Evolutionary conservation across 1,284 basidiomycete species (phyloP), one percentile per base, ranked within the genome.

Genomic region (Lignosus rhinocerotis): DNA sequence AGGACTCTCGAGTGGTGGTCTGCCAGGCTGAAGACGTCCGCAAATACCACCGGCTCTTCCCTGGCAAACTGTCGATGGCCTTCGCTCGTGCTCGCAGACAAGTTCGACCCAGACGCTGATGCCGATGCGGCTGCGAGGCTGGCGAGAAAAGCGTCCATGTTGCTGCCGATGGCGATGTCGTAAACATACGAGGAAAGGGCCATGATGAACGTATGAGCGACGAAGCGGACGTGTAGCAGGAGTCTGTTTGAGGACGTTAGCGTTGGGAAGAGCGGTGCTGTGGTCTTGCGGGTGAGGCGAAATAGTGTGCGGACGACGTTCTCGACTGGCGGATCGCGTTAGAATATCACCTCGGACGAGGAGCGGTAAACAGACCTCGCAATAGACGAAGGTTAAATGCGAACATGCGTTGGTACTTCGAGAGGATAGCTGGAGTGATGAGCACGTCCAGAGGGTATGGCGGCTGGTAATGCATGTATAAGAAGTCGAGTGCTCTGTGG

Each of bases 391-490:
- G 76, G 36, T 93, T 79, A 65, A 94, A 86, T 0, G 88, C 81
- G 70, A 94, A 93, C 56, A 94, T 76, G 31, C 87, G 76, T 65
- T 94, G 91, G 69, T 94, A 95, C 71, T 94, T 94, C n/a, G 83
- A 86, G 38, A 94, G 73, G 38, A 90, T 80, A 1, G 82, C 77
- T 0, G 80, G 75, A 0, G 90, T 85, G 34, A 96, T 86, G 8
- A 95, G 70, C 9, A 86, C 78, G 47, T 86, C 82, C 39, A 95
- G 75, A 0, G 91, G 83, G 21, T 79, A 77, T 1, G 92, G 91
- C 12, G 92, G 86, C 63, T 88, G 88, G 72, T 95, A 96, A 60
- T 92, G 86, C 75, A 95, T 85, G 69, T 92, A 92, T 16, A 96
- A 73, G 66, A 94, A 96, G 72, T 95, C 93, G 41, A 95, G 73